Conservation (phyloP, 225 moss, liverwort and hornwort species). For the Takakia lepidozioides region DNA sequence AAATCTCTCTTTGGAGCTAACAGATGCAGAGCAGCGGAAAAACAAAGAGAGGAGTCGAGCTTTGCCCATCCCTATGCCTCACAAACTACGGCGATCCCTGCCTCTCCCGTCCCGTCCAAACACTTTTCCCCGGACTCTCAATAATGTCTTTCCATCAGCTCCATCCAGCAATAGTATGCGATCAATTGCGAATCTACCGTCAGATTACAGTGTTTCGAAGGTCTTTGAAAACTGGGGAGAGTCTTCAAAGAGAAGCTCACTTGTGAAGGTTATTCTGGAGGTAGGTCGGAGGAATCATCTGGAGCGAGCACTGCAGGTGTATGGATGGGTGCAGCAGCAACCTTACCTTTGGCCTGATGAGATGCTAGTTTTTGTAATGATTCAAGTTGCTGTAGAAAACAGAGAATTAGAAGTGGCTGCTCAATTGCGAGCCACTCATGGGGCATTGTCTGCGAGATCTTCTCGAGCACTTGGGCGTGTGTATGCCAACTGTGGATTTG, state of each 20-base stretch:
- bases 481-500: constrained; percentile 40
- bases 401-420: constrained; percentile 44
- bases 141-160: too few relatives aligned
- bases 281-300: constrained; percentile 30
- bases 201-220: too few relatives aligned
- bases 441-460: constrained; percentile 22
- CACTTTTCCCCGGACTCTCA: too few relatives aligned
- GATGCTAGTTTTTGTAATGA: constrained; percentile 21
- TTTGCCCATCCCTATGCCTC: constrained; percentile 67
- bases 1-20: constrained; percentile 4
- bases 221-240: too few relatives aligned
- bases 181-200: too few relatives aligned
- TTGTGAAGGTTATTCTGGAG: constrained; percentile 35
- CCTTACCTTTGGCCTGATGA: constrained; percentile 57
- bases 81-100: constrained; percentile 50
- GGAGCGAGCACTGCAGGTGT: constrained; percentile 44
- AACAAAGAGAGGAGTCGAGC: constrained; percentile 30
- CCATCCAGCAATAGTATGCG: too few relatives aligned
- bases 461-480: constrained; percentile 24
- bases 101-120: too few relatives aligned
- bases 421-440: constrained; percentile 31
- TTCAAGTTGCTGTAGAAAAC: constrained; percentile 33
- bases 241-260: constrained; percentile 28
- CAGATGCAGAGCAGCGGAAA: constrained; percentile 6
- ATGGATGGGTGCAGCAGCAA: constrained; percentile 54